phyloP scores from a whole-genome alignment of 176 grass and related monocot genomes.

The Urochloa ruziziensis region DNA sequence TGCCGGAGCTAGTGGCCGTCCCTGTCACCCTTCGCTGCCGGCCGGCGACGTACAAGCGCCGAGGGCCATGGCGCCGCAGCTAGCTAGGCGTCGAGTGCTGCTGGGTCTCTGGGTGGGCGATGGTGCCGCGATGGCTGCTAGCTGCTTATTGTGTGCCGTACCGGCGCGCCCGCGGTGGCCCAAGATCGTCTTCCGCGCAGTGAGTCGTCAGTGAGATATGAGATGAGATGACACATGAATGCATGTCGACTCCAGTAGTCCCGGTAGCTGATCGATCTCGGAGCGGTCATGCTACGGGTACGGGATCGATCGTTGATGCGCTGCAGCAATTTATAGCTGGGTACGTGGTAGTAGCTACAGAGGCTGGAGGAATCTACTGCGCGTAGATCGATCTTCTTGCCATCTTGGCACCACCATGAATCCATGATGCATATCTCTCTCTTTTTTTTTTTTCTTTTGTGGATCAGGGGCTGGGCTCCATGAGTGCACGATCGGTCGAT shows the following conservation, averaged over 20 bases:
- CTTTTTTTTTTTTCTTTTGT: too few relatives aligned
- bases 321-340: not conserved
- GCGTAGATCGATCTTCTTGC: too few relatives aligned
- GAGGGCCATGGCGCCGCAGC: not conserved
- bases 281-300: too few relatives aligned
- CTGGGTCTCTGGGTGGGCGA: too few relatives aligned
- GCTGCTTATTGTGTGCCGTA: not conserved
- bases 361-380: not conserved
- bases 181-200: too few relatives aligned
- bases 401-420: too few relatives aligned
- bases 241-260: not conserved
- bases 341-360: too few relatives aligned
- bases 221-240: not conserved
- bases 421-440: too few relatives aligned
- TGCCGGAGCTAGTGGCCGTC: constrained; percentile 14
- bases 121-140: not conserved
- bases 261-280: not conserved
- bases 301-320: too few relatives aligned
- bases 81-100: too few relatives aligned
- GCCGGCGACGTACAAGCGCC: not conserved
- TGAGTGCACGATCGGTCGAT: not conserved
- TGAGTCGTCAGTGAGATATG: too few relatives aligned
- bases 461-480: not conserved
- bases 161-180: too few relatives aligned
- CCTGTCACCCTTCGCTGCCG: constrained; percentile 10